Evolutionary conservation across 2,329 filamentous ascomycete species (phyloP).

Genomic region (Clonostachys byssicola): DNA sequence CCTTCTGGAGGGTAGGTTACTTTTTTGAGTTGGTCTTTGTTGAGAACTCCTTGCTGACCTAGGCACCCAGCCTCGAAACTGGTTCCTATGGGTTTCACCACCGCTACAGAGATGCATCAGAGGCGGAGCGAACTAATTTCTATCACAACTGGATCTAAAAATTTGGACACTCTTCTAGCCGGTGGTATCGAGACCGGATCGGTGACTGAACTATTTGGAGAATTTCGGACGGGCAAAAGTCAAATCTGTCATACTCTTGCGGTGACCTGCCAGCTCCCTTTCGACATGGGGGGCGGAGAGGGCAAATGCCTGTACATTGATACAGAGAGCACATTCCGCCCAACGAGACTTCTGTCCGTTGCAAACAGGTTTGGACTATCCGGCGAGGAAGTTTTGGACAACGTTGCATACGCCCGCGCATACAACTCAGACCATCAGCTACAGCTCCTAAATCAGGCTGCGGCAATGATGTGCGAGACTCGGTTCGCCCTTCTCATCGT

Average conservation of each 20-base stretch:
- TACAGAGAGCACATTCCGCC: constrained; percentile 94
- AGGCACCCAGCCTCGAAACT: constrained; percentile 73
- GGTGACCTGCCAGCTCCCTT: constrained; percentile 94
- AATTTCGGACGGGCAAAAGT: constrained; percentile 97
- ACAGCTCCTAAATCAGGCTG: constrained; percentile 88
- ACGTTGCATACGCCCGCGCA: constrained; percentile 94
- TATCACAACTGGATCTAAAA: constrained; percentile 96
- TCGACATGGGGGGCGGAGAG: constrained; percentile 98
- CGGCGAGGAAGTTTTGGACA: constrained; percentile 96
- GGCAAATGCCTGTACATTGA: constrained; percentile 99
- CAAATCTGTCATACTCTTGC: constrained; percentile 99
- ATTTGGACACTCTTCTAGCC: constrained; percentile 89
- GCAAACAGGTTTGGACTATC: constrained; percentile 92
- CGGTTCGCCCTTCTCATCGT: constrained; percentile 94
- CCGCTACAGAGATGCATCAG: constrained; percentile 97
- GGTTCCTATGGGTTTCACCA: constrained; percentile 98
- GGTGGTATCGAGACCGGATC: constrained; percentile 96
- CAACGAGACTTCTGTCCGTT: constrained; percentile 84
- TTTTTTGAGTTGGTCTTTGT: neutral
- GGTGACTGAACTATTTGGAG: constrained; percentile 96
- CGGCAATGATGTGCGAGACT: constrained; percentile 99
- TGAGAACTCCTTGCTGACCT: neutral
- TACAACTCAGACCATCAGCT: constrained; percentile 99
- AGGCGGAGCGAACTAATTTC: constrained; percentile 95
- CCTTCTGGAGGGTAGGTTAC: constrained; percentile 69